Percentiles rank a stretch among this genome's conserved stretches.
Evolutionary conservation across 306 rosid species (phyloP).

Genomic region (Begonia masoniana): DNA sequence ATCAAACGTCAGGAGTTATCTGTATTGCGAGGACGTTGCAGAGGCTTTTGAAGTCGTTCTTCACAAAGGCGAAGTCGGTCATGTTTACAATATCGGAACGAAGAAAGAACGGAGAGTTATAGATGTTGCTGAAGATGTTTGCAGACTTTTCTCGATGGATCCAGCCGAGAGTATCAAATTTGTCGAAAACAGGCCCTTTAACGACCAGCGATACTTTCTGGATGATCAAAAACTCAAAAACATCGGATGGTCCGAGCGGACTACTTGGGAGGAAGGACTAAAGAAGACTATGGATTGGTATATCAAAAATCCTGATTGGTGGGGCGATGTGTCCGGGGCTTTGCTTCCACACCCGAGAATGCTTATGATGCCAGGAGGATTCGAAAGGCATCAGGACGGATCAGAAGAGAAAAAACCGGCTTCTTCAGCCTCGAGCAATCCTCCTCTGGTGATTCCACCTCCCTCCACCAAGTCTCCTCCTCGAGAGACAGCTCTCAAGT

Average conservation of each 20-base stretch:
- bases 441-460: not conserved
- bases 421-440: slow-evolving; percentile 10
- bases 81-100: slow-evolving; percentile 49
- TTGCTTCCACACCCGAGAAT: slow-evolving; percentile 45
- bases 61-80: slow-evolving; percentile 56
- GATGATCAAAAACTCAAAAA: slow-evolving; percentile 35
- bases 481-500: slow-evolving; percentile 14
- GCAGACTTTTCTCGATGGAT: slow-evolving; percentile 30
- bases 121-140: slow-evolving; percentile 41
- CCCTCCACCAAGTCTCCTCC: not conserved
- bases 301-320: slow-evolving; percentile 31
- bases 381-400: slow-evolving; percentile 17
- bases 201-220: slow-evolving; percentile 48
- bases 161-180: slow-evolving; percentile 27
- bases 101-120: slow-evolving; percentile 53
- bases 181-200: slow-evolving; percentile 50
- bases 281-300: slow-evolving; percentile 35
- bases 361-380: slow-evolving; percentile 25
- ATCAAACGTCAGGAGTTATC: slow-evolving; percentile 48
- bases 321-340: slow-evolving; percentile 49
- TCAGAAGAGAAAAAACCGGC: not conserved
- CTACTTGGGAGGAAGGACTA: slow-evolving; percentile 34
- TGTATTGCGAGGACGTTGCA: slow-evolving; percentile 57
- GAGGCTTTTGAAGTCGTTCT: slow-evolving; percentile 56
- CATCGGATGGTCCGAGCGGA: slow-evolving; percentile 30